Evolutionary conservation across 306 rosid genomes (phyloP).

Genomic region (Vigna hirtella): DNA sequence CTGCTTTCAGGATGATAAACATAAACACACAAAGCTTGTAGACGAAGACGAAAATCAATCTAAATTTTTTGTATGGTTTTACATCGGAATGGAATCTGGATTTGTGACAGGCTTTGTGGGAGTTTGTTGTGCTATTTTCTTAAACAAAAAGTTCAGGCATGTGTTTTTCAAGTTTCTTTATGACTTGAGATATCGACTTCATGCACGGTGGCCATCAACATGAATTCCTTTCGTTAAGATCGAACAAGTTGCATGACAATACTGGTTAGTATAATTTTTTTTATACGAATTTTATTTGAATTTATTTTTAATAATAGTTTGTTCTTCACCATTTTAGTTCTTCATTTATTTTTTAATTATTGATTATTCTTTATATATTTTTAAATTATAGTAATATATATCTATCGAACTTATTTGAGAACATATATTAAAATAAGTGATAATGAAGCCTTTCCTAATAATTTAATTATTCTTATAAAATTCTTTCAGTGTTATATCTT

Average conservation of each 20-base stretch:
- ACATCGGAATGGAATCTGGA: conserved; percentile 33
- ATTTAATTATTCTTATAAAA: neutral
- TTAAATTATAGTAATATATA: too few relatives aligned
- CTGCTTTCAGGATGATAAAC: neutral
- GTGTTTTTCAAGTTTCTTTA: neutral
- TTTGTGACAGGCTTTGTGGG: conserved; percentile 7
- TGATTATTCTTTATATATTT: too few relatives aligned
- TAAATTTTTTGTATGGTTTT: neutral
- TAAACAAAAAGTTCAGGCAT: neutral
- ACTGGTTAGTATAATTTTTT: too few relatives aligned
- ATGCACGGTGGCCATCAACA: neutral
- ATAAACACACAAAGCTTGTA: neutral
- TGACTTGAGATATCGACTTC: neutral
- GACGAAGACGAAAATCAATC: neutral
- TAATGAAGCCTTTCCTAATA: neutral
- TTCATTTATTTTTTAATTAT: too few relatives aligned
- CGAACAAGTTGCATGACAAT: too few relatives aligned
- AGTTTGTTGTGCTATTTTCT: conserved; percentile 24
- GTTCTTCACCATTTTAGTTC: too few relatives aligned
- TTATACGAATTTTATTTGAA: too few relatives aligned
- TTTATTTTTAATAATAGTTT: neutral
- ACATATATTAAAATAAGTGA: neutral
- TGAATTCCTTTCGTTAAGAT: too few relatives aligned
- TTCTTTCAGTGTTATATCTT: neutral
- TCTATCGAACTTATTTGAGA: too few relatives aligned